Percentiles rank a stretch among this genome's conserved stretches.
Conservation (phyloP, 164 flowering plant genomes). For the Amborella trichopoda region DNA sequence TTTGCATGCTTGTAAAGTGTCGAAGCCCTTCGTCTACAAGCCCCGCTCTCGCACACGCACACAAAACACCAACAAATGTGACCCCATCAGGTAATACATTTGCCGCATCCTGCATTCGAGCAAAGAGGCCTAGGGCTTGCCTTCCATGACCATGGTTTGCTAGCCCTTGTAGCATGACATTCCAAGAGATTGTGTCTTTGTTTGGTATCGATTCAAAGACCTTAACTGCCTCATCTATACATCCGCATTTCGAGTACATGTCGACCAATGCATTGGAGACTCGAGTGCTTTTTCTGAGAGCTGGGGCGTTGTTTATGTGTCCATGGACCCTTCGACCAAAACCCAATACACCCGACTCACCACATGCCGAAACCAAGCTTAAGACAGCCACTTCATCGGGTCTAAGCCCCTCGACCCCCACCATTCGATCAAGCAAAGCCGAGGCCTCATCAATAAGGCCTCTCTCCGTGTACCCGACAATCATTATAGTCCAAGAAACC, state of each 20-base stretch:
- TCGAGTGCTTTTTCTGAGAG: no score
- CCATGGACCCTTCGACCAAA: slow-evolving; percentile 19
- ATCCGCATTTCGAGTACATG: slow-evolving; percentile 10
- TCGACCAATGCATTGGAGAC: slow-evolving; percentile 5
- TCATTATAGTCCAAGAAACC: slow-evolving; percentile 70
- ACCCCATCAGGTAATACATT: slow-evolving; percentile 24
- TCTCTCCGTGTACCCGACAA: slow-evolving; percentile 67
- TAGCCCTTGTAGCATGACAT: slow-evolving; percentile 28
- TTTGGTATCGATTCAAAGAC: slow-evolving; percentile 22
- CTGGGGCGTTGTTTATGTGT: no score
- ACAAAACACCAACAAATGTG: slow-evolving; percentile 31
- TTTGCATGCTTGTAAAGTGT: slow-evolving; percentile 21
- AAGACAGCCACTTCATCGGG: slow-evolving; percentile 18
- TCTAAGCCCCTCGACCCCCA: no score
- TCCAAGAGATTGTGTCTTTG: slow-evolving; percentile 30
- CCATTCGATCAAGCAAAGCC: slow-evolving; percentile 41
- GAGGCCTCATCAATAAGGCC: slow-evolving; percentile 55
- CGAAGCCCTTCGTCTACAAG: slow-evolving; percentile 22
- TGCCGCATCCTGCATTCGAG: slow-evolving; percentile 10
- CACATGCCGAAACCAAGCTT: slow-evolving; percentile 23
- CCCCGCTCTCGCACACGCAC: slow-evolving; percentile 32
- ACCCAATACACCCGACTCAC: slow-evolving; percentile 17
- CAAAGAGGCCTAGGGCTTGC: slow-evolving; percentile 21
- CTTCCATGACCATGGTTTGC: slow-evolving; percentile 27
- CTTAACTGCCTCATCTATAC: slow-evolving; percentile 16